Conservation (phyloP, 176 grass and related monocot species). For the Juncus inflexus region DNA sequence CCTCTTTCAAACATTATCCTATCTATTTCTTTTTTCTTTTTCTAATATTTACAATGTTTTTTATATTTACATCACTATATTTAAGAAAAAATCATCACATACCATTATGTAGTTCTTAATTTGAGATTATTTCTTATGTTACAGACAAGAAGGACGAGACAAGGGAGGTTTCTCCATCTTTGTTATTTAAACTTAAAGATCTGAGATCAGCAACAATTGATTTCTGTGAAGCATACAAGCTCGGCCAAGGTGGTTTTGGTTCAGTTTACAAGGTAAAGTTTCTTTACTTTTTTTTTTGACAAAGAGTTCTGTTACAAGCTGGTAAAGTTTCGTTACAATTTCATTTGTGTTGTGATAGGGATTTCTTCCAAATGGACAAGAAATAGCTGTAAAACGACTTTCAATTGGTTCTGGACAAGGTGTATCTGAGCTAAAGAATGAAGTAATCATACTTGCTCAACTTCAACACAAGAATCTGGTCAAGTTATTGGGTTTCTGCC, state of each 20-base stretch:
- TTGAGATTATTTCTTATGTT: background rate
- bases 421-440: slow-evolving; percentile 72
- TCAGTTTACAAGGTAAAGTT: slow-evolving; percentile 19
- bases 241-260: slow-evolving; percentile 22
- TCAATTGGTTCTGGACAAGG: slow-evolving; percentile 54
- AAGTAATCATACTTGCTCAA: slow-evolving; percentile 52
- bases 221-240: slow-evolving; percentile 10
- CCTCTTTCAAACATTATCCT: too few relatives aligned
- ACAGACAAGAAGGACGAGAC: background rate
- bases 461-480: slow-evolving; percentile 76
- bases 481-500: slow-evolving; percentile 55
- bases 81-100: too few relatives aligned
- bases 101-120: too few relatives aligned
- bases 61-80: background rate
- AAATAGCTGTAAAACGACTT: slow-evolving; percentile 76
- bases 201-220: slow-evolving; percentile 8
- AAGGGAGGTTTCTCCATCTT: background rate
- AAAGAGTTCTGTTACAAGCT: too few relatives aligned
- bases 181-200: slow-evolving; percentile 9
- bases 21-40: too few relatives aligned
- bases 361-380: slow-evolving; percentile 51
- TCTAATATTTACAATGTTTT: too few relatives aligned
- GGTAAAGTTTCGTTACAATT: background rate
- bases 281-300: too few relatives aligned
- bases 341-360: slow-evolving; percentile 39